Evolutionary conservation across 805 yeast species (phyloP).

Genomic region (Sugiyamaella floridensis): DNA sequence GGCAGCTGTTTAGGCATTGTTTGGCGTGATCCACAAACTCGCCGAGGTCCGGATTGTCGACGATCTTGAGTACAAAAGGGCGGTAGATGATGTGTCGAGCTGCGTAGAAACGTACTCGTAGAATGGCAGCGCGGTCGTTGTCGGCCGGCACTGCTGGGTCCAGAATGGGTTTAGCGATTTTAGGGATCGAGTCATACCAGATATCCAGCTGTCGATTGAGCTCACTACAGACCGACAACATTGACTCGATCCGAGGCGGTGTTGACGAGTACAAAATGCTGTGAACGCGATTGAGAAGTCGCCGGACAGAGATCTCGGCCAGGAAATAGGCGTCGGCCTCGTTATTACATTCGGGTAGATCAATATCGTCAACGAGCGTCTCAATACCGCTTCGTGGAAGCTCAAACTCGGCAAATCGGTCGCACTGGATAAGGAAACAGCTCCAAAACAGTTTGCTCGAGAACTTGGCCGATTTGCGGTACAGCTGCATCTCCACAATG

Average conservation of each 20-base stretch:
- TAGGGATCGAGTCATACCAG: conserved; percentile 13
- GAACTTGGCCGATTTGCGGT: not conserved
- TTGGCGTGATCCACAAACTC: conserved; percentile 3
- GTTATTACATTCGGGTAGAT: conserved; percentile 5
- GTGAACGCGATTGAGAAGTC: conserved; percentile 19
- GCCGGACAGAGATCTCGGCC: conserved; percentile 18
- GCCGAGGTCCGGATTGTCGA: not conserved
- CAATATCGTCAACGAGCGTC: conserved; percentile 8
- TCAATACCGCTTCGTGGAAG: conserved; percentile 11
- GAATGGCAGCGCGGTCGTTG: conserved; percentile 3
- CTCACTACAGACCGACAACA: conserved; percentile 4
- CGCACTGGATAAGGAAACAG: conserved; percentile 12
- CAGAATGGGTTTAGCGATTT: conserved; percentile 5
- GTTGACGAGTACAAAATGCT: conserved; percentile 5
- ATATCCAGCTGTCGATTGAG: conserved; percentile 10
- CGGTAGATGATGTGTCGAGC: conserved; percentile 10
- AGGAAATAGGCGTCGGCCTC: conserved; percentile 12
- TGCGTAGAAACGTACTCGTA: conserved; percentile 11
- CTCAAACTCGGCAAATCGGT: conserved; percentile 13
- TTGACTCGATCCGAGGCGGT: not conserved
- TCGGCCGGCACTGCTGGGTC: not conserved
- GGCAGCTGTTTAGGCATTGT: conserved; percentile 6
- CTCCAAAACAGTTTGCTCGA: conserved; percentile 9
- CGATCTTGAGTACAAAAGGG: conserved; percentile 10
- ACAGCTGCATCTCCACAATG: conserved; percentile 6